Evolutionary conservation across 192 early-diverging fungal species (phyloP).

Genomic region (Cetraspora pellucida): DNA sequence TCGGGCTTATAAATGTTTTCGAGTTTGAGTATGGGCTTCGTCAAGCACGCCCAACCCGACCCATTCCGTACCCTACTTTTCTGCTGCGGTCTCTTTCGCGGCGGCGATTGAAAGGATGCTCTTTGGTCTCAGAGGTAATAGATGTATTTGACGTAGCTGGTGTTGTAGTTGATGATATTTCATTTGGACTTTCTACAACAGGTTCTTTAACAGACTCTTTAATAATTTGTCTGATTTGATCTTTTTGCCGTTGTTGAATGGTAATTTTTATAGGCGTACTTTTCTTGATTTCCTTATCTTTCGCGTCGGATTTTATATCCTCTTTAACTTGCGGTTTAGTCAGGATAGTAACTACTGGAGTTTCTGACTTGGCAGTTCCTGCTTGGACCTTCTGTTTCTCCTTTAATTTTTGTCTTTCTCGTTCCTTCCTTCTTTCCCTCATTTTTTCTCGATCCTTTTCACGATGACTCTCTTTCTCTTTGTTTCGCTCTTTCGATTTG

Average conservation of each 20-base stretch:
- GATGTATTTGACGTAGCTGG: too few species aligned
- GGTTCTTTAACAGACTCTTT: not conserved
- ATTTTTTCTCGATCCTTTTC: conserved; percentile 9
- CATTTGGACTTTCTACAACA: too few species aligned
- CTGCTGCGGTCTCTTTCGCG: too few species aligned
- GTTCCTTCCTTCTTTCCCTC: not conserved
- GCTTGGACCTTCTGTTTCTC: conserved; percentile 1
- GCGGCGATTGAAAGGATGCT: too few species aligned
- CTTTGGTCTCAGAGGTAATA: too few species aligned
- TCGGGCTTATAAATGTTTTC: too few species aligned
- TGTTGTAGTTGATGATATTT: too few species aligned
- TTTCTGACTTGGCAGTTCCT: not conserved
- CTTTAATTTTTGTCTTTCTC: not conserved
- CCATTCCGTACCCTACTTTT: too few species aligned
- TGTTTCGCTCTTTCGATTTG: not conserved
- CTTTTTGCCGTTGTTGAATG: conserved; percentile 35
- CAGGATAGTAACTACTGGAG: not conserved
- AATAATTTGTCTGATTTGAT: conserved; percentile 33
- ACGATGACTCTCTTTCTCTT: conserved; percentile 1
- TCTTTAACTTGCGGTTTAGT: not conserved
- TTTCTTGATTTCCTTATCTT: conserved; percentile 3
- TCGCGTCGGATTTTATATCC: not conserved
- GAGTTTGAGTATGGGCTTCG: too few species aligned
- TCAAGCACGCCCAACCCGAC: too few species aligned
- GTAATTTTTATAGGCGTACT: conserved; percentile 24